Evolutionary conservation across 345 rosid species (phyloP), one percentile per base, ranked within the genome.

Genomic region (Acer saccharum): DNA sequence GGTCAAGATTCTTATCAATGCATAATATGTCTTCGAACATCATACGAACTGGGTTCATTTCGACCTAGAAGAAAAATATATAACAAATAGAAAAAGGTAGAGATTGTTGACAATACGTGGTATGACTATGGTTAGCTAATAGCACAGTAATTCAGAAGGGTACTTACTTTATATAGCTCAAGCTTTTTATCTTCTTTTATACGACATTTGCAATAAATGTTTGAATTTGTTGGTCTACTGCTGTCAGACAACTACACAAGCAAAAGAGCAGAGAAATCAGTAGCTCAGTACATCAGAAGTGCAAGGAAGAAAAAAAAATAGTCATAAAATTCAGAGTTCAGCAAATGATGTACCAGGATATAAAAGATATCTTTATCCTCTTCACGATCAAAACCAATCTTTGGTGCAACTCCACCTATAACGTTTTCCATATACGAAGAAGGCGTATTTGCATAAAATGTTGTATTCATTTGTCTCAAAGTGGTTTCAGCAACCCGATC

Each of bases 181-280:
- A 84, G 86, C 41, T 69, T 73, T 27, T 83, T 72, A 60, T 79
- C 84, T 60, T 75, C 79, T 52, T 21, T 67, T 1, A 79, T 67
- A 10, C 73, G 58, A 52, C 89, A 88, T 75, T 86, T 88, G 89
- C 90, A 88, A 7, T 73, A 61, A 70, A 88, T 0, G 0, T 23
- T 69, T 4, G 6, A 35, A 35, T 4, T 35, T 35, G 0, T 3
- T 35, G 39, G 39, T 35, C 3, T 35, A 4, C 0, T 35, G 39
- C 6, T 0, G 6, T 35, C 75, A 5, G 83, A 73, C 39, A 73
- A 8, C 76, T 73, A 8, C 2, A 41, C 13, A 61, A 60, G 23
- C 9, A 43, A 25, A 10, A 12, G 23, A 67, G 39, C 3, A 35
- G 39, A 35, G 39, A 35, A 35, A 35, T 35, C 0, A 35, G 39